Base-by-base conservation (phyloP, 225 moss, liverwort and hornwort genomes). In the Sphagnum tenellum region DNA sequence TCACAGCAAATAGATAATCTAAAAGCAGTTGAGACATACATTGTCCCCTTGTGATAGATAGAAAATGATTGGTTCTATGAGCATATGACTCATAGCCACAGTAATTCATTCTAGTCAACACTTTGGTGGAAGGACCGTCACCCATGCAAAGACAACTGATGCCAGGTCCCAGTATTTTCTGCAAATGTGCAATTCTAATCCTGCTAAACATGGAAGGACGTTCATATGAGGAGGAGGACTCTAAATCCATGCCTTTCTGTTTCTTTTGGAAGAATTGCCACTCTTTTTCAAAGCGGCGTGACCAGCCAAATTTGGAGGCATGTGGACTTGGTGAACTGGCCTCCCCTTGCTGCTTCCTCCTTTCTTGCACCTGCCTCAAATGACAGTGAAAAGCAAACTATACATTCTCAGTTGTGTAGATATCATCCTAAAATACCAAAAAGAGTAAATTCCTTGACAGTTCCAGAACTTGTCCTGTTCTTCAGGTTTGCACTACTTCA, bases 251-350 rank as follows among this genome's bases (percentile, higher is more conserved):
- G 60, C 84, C 84, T 78, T 62, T 75, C 14, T 46, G 56, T 59
- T 77, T 78, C 67, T 67, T 81, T 61, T 81, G 71, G 47, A 81
- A 78, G 49, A 55, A 69, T 72, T 67, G 69, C 84, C 84, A 85
- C 64, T 81, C 76, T 3, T 76, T 76, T 53, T 76, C 84, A 67
- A 81, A 70, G 52, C 81, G 81, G 64, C 72, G 72, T 13, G 84
- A 85, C 62, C 69, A 72, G 5, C 76, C 78, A n/a, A 73, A 81
- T 4, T 75, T 59, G 45, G 71, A 48, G 52, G 71, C 67, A 69
- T 66, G 78, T 45, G 71, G 47, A 51, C 69, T 78, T 9, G 64
- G 65, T 61, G 76, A 7, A 48, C 47, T 55, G 48, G 67, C 68
- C 59, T 65, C 76, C 12, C 57, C 52, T 56, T 76, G 72, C 70